Conservation (phyloP, 2,329 filamentous ascomycete species). For the Phoma sp. region DNA sequence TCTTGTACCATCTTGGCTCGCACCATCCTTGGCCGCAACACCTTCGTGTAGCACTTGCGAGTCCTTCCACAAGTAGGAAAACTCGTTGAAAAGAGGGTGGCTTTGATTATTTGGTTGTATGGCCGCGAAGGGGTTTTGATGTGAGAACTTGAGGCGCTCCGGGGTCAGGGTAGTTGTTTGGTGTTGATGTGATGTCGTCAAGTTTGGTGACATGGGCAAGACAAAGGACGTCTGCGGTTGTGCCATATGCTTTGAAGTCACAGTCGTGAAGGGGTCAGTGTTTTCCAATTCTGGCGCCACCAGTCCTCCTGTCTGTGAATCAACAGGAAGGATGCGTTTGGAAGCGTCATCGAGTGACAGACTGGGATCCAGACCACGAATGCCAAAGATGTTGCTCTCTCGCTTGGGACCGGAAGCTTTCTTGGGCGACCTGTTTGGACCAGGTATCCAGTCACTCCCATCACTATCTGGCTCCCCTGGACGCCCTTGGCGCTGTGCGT, state of each 20-base stretch:
- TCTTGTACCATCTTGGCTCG: constrained; percentile 25
- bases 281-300: constrained; percentile 22
- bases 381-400: constrained; percentile 41
- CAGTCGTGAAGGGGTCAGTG: constrained; percentile 34
- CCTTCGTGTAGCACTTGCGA: constrained; percentile 33
- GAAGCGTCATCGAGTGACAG: constrained; percentile 32
- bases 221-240: constrained; percentile 27
- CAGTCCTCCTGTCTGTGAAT: constrained; percentile 5
- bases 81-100: constrained; percentile 36
- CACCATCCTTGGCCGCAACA: constrained; percentile 21
- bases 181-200: constrained; percentile 1
- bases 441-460: constrained; percentile 48
- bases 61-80: constrained; percentile 43
- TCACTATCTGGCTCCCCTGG: constrained; percentile 36
- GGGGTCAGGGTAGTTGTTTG: constrained; percentile 24
- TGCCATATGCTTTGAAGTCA: constrained; percentile 25
- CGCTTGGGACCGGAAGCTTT: constrained; percentile 19
- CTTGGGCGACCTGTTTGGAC: constrained; percentile 26
- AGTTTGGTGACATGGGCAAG: constrained; percentile 27
- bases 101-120: constrained; percentile 34
- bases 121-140: constrained; percentile 36
- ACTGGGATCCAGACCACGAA: constrained; percentile 31
- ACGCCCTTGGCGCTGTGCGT: constrained; percentile 27
- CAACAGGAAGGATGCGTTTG: constrained; percentile 21
- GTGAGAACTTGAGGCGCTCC: constrained; percentile 36